Evolutionary conservation across 495 filamentous ascomycete genomes (phyloP), one percentile per base, ranked within the genome.

Genomic region (Penicillium ucsense): DNA sequence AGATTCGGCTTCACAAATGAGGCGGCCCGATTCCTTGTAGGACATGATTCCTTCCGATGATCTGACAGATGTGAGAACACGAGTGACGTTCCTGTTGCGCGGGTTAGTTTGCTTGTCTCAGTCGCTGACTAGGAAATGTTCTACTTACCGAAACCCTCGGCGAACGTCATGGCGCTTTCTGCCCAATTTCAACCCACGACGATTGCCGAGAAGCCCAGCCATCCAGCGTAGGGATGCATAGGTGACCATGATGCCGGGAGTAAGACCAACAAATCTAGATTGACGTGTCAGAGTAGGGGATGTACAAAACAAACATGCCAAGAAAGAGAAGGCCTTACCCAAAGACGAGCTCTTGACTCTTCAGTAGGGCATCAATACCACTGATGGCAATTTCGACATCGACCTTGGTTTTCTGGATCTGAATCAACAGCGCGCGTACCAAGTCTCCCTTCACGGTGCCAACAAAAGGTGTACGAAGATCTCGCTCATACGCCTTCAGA

Each of bases 341-440:
- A 69, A 98, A 98, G 31, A 98, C 87, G 41, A 98, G 81, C 59
- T 98, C 91, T 59, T 98, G 92, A 54, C 88, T 94, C 69, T 91
- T 95, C 8, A 98, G 71, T 20, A 98, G 73, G 29, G 88, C 70
- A 65, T 98, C 89, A 46, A 98, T 97, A 9, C 92, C 92, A 46
- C 86, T 85, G 62, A 97, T 86, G 10, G 92, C 92, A 47, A 98
- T 82, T 64, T 98, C 92, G 6, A 97, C 84, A 55, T 98, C 92
- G 30, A 98, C 92, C 70, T 97, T 98, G 1, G 92, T 97, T 73
- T 97, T 98, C 60, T 98, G 92, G 39, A 98, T 81, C 60, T 98
- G 92, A 39, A 98, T 95, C 31, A 98, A 75, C 42, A 98, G 77
- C 27, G 92, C 85, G 42, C 92, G 81, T 40, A 96, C 71, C n/a